Evolutionary conservation across 345 rosid species (phyloP).

Genomic region (Aquilaria sinensis): DNA sequence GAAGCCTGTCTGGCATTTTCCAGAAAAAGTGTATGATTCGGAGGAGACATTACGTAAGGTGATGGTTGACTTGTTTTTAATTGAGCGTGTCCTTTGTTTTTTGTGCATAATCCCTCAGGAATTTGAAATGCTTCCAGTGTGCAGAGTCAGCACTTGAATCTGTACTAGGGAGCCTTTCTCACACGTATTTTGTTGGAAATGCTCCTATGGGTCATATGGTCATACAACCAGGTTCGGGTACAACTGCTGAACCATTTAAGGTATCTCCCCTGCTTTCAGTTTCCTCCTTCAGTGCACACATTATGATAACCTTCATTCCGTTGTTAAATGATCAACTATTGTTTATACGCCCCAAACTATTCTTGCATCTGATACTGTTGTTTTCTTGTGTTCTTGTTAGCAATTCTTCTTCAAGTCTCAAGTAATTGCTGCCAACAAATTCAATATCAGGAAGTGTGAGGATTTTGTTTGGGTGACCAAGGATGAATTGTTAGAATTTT

Average conservation of each 20-base stretch:
- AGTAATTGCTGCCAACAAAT: slow-evolving; percentile 67
- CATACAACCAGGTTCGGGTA: slow-evolving; percentile 31
- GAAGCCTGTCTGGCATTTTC: slow-evolving; percentile 90
- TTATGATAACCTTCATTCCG: background rate
- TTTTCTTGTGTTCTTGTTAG: slow-evolving; percentile 30
- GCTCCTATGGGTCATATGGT: slow-evolving; percentile 95
- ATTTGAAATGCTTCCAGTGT: slow-evolving; percentile 44
- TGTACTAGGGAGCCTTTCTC: slow-evolving; percentile 73
- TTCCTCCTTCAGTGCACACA: background rate
- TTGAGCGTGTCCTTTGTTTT: background rate
- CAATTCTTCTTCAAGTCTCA: slow-evolving; percentile 91
- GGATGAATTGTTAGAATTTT: slow-evolving; percentile 79
- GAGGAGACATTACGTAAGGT: slow-evolving; percentile 89
- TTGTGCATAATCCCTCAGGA: background rate
- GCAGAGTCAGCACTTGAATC: slow-evolving; percentile 84
- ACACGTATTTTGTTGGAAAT: slow-evolving; percentile 91
- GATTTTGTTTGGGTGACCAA: slow-evolving; percentile 93
- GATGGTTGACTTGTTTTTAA: slow-evolving; percentile 1
- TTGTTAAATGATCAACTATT: background rate
- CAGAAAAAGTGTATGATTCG: slow-evolving; percentile 74
- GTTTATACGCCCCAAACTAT: background rate
- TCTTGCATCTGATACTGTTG: background rate
- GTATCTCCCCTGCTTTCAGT: slow-evolving; percentile 23
- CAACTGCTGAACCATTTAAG: slow-evolving; percentile 47
- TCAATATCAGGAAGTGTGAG: slow-evolving; percentile 54